Evolutionary conservation across 441 rosid genomes (phyloP), one percentile per base, ranked within the genome.

Genomic region (Raphanus hybrid): DNA sequence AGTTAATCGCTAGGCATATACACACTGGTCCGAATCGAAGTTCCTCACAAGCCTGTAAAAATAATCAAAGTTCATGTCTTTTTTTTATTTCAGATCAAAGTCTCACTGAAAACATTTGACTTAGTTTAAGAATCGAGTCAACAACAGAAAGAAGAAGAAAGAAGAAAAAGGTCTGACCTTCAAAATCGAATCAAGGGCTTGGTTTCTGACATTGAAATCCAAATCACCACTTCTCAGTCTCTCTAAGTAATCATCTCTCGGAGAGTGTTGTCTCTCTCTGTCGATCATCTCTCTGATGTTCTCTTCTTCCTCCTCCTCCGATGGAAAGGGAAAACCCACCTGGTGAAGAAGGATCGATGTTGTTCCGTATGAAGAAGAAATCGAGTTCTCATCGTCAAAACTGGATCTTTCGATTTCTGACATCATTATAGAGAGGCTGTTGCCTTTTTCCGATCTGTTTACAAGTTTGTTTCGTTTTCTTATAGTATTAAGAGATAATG

Each of bases 11-110:
- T 52, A 91, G 85, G 29, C 86, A 71, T 43, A 86, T 82, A 70
- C 91, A 89, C 23, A 74, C 76, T 50, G 90, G 90, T 70, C 82
- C 69, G 82, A 89, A 87, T 1, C 41, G 67, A 70, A 84, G 83
- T 71, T 82, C 79, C 27, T 84, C 90, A 84, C 83, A 86, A 74
- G 90, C 97, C 89, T 91, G 84, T 82, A 10, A 61, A 14, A 75
- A 48, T 23, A 23, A 23, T 23, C 16, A n/a, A 70, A 77, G 66
- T 68, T 58, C 41, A 59, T 34, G 76, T 77, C 68, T 59, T 77
- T 77, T 29, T 5, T 39, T 35, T 39, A 23, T 23, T 71, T 16
- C 75, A 67, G 60, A 65, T 62, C 69, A 29, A 50, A 73, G 73
- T 39, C 74, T 39, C 74, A 50, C 52, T 72, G 50, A 72, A 37